Conservation (phyloP, 169 alveolate genomes). For the Theileria equi region DNA sequence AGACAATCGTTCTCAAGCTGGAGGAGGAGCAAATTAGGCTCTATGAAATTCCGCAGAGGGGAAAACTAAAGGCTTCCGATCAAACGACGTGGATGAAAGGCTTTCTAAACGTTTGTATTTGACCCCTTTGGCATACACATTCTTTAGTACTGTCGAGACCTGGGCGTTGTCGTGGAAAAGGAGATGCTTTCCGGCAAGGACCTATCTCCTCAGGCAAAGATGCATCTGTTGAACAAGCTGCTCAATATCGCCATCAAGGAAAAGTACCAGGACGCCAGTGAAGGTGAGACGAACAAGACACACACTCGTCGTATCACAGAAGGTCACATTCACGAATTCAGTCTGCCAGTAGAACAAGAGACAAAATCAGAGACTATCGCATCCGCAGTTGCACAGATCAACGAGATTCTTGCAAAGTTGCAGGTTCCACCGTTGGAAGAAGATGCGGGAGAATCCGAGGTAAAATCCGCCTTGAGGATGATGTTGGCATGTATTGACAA, state of each 20-base stretch:
- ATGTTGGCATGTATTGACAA: background rate
- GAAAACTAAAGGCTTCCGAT: background rate
- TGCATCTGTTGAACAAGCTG: conserved; percentile 1
- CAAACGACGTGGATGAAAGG: conserved; percentile 3
- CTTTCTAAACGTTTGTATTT: conserved; percentile 16
- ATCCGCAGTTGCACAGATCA: background rate
- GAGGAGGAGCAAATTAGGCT: conserved; percentile 36
- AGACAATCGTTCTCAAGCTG: conserved; percentile 25
- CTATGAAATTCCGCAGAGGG: conserved; percentile 11
- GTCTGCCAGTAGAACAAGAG: background rate
- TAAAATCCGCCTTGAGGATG: conserved; percentile 21
- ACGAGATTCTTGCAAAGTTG: conserved; percentile 9
- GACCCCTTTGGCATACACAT: background rate
- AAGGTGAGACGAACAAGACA: conserved; percentile 13
- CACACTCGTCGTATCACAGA: conserved; percentile 5
- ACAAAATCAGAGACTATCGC: background rate
- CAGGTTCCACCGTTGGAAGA: conserved; percentile 15
- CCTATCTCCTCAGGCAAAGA: background rate
- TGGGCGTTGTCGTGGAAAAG: conserved; percentile 7
- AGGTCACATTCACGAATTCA: background rate
- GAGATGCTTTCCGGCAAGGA: background rate
- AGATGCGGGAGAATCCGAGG: conserved; percentile 5
- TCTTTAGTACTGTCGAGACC: conserved; percentile 22
- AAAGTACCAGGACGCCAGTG: conserved; percentile 12
- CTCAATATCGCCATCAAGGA: conserved; percentile 12